Base-by-base conservation (phyloP, 2,329 filamentous ascomycete species). In the Xylaria digitata region DNA sequence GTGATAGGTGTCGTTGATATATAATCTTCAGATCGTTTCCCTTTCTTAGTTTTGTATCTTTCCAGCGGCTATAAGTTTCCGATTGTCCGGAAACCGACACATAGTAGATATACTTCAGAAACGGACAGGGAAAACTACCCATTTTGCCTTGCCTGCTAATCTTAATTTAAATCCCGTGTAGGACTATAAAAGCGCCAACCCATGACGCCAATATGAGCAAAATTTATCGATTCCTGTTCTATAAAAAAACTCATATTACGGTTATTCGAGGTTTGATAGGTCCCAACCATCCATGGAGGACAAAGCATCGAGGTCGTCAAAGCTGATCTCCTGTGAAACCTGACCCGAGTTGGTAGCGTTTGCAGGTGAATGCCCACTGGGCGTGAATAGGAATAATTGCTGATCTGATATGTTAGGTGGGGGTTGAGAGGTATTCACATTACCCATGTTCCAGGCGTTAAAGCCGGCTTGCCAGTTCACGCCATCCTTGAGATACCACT, bases 391-490 rank as follows among this genome's bases (percentile, higher is more conserved):
- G 63, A 76, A 78, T 54, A 77, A 65, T 40, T 73, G 75, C n/a
- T 73, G 71, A 34, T 78, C 75, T 11, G 72, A 75, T 65, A 80
- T 73, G 42, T 72, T 76, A 59, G 75, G 71, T 6, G 72, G 60
- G n/a, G 71, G 53, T 15, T 66, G 65, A 50, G 70, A 64, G 21
- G 67, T n/a, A 43, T 55, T 55, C 21, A 43, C 65, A 46, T 67
- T 72, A 13, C 78, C 75, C 61, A 82, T 75, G 40, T 81, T 82
- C 86, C 86, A 88, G 2, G 80, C 77, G 61, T 86, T 82, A 71
- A 88, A 88, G 66, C 86, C 83, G 61, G 87, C 84, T 65, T 88
- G 85, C 85, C 86, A 87, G 66, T 81, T 85, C 30, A 84, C 85
- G 19, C 86, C 83, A 66, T 88, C 86, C 60, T 82, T 86, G 21